Evolutionary conservation across 2,329 filamentous ascomycete genomes (phyloP).

Genomic region (Harringtonia lauricola): DNA sequence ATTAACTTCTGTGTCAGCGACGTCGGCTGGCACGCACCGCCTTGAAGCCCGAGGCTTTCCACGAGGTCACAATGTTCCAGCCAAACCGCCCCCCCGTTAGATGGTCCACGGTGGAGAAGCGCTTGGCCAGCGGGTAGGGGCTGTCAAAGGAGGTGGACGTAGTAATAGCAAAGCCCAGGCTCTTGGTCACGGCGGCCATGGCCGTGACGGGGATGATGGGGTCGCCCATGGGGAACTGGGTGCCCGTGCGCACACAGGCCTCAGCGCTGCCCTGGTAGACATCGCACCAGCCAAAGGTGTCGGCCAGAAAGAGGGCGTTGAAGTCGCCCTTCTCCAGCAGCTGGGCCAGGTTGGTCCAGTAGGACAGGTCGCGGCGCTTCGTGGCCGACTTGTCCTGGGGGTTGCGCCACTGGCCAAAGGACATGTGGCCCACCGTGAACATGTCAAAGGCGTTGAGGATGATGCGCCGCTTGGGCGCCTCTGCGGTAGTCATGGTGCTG

Average conservation of each 20-base stretch:
- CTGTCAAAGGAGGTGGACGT: constrained; percentile 2
- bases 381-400: neutral
- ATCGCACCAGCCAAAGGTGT: constrained; percentile 2
- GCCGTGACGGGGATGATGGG: constrained; percentile 2
- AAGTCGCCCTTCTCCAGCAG: constrained; percentile 45
- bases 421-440: neutral
- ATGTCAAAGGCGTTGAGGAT: neutral
- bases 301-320: constrained; percentile 6
- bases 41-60: too few relatives aligned
- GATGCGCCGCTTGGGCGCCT: too few relatives aligned
- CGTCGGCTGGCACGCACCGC: too few relatives aligned
- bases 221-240: constrained; percentile 3
- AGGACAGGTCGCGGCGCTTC: constrained; percentile 32
- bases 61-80: constrained; percentile 15
- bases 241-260: neutral
- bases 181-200: constrained; percentile 10
- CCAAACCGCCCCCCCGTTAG: constrained; percentile 7
- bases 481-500: too few relatives aligned
- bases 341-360: constrained; percentile 50
- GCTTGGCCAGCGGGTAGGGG: constrained; percentile 3
- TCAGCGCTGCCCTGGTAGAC: constrained; percentile 4
- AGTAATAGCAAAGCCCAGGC: constrained; percentile 8
- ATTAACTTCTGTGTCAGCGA: constrained; percentile 6
- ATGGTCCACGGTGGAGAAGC: constrained; percentile 9
- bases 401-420: neutral